Evolutionary conservation across 805 yeast genomes (phyloP).

Genomic region (Kluyveromyces aestuarii): DNA sequence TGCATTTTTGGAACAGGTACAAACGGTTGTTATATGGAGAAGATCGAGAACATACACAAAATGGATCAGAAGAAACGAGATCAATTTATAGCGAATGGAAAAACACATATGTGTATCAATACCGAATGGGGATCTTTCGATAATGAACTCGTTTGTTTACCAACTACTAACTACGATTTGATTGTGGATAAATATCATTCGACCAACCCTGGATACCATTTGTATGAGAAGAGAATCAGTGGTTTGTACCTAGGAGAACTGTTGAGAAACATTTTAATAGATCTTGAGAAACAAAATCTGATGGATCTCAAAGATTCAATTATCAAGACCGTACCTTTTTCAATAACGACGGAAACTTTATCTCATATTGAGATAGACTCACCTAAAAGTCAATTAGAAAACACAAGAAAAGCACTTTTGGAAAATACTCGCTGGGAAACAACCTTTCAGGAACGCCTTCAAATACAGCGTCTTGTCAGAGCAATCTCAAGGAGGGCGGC

Average conservation of each 20-base stretch:
- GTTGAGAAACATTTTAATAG: constrained; percentile 62
- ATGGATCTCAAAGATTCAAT: constrained; percentile 46
- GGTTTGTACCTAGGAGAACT: constrained; percentile 94
- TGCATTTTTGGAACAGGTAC: constrained; percentile 97
- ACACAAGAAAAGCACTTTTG: constrained; percentile 58
- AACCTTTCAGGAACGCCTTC: constrained; percentile 57
- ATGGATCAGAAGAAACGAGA: constrained; percentile 40
- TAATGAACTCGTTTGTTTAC: constrained; percentile 65
- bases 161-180: constrained; percentile 69
- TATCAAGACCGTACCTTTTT: constrained; percentile 59
- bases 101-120: constrained; percentile 74
- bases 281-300: constrained; percentile 49
- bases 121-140: constrained; percentile 99
- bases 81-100: constrained; percentile 34
- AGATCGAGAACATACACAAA: constrained; percentile 63
- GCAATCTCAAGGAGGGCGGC: constrained; percentile 89
- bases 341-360: constrained; percentile 71
- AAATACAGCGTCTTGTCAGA: constrained; percentile 62
- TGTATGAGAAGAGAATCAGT: constrained; percentile 86
- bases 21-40: constrained; percentile 88
- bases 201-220: constrained; percentile 77
- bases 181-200: constrained; percentile 58
- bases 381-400: constrained; percentile 53
- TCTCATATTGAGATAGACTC: constrained; percentile 83
- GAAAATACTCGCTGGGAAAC: constrained; percentile 66